A percentile compares a stretch with the other conserved stretches of the same genome.
Evolutionary conservation across 208 protist species (phyloP).

Genomic region (Leishmania tropica): DNA sequence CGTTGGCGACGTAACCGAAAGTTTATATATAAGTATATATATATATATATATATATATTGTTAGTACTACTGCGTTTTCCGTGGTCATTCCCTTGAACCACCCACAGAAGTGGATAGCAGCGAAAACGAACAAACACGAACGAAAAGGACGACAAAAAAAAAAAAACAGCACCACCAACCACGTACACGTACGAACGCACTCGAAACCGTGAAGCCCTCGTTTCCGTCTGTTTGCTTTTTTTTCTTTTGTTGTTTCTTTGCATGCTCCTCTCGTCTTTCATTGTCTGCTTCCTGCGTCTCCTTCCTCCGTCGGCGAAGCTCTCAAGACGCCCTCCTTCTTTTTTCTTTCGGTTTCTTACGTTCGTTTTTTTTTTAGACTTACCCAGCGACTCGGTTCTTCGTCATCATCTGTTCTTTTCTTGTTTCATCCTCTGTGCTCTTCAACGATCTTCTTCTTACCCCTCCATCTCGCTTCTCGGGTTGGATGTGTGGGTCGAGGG

Average conservation of each 20-base stretch:
- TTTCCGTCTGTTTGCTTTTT: background rate
- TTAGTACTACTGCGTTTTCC: too few species aligned
- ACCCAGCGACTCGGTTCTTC: background rate
- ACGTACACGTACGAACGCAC: background rate
- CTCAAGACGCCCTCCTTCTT: too few species aligned
- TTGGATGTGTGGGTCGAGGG: background rate
- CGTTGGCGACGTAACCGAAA: too few species aligned
- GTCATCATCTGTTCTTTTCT: background rate
- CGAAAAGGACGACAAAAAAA: background rate
- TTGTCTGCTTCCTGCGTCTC: background rate
- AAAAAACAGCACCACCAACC: background rate
- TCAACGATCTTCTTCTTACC: background rate
- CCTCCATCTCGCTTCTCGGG: background rate
- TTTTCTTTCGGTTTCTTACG: too few species aligned
- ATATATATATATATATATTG: too few species aligned
- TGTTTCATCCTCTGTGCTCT: background rate
- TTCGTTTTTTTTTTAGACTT: background rate
- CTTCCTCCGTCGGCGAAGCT: too few species aligned
- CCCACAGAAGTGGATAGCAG: background rate
- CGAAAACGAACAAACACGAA: background rate
- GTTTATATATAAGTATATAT: too few species aligned
- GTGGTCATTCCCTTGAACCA: too few species aligned
- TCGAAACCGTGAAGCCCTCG: background rate
- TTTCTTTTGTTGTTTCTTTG: conserved; percentile 7
- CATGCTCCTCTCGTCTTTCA: background rate